These are phyloP conservation scores for Fragaria vesca DNA, from an alignment of 306 rosid species.

Conservation along the genomic window DNA sequence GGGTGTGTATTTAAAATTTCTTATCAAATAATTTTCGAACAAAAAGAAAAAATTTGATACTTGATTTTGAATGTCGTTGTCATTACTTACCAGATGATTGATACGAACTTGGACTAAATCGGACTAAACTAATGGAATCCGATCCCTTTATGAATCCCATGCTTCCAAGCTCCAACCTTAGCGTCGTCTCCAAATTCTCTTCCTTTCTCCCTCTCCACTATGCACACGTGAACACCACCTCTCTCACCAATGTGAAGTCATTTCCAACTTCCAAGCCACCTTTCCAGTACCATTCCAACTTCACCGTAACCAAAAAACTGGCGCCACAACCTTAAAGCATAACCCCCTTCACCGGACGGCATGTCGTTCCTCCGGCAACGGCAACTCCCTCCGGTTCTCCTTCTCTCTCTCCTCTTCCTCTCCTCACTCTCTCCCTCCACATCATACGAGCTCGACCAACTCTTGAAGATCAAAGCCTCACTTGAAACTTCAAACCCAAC, in stretches of 20 bases:
- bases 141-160: not conserved
- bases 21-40: too few species aligned
- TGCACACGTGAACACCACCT: not conserved
- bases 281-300: not conserved
- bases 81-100: not conserved
- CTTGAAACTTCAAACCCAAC: conserved; percentile 35
- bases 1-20: too few species aligned
- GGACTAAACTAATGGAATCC: not conserved
- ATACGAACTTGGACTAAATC: not conserved
- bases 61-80: not conserved
- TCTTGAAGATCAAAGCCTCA: conserved; percentile 47
- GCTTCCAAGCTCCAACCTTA: not conserved
- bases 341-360: conserved; percentile 3
- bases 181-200: not conserved
- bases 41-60: not conserved
- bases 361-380: conserved; percentile 40
- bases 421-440: conserved; percentile 28
- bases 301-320: not conserved
- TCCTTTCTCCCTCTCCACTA: not conserved
- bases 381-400: conserved; percentile 10
- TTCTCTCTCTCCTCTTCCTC: conserved; percentile 41
- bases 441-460: conserved; percentile 46
- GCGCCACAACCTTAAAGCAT: not conserved
- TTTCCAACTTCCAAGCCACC: not conserved
- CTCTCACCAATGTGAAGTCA: too few species aligned